These are phyloP conservation scores for Galerina sulciceps DNA, from an alignment of 768 basidiomycete genomes.

Conservation along the genomic window DNA sequence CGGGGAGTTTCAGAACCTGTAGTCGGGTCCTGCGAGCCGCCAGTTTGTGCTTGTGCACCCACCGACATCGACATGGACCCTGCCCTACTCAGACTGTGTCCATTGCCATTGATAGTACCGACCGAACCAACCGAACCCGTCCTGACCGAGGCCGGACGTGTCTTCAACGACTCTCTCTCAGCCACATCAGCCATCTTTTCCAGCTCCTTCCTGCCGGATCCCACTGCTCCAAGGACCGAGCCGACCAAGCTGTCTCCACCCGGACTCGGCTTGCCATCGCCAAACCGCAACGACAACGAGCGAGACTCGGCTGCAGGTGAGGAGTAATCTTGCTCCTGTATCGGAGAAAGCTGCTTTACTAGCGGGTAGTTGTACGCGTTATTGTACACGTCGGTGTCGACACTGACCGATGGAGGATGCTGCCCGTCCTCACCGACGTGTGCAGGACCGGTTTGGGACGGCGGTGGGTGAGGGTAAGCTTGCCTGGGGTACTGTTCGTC, in stretches of 20 bases:
- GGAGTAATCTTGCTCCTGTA: constrained; percentile 65
- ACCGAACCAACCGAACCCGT: constrained; percentile 21
- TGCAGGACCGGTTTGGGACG: neutral
- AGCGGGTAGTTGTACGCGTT: constrained; percentile 40
- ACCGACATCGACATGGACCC: constrained; percentile 20
- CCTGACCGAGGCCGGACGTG: constrained; percentile 12
- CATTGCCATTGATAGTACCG: constrained; percentile 14
- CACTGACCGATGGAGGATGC: constrained; percentile 2
- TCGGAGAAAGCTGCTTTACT: constrained; percentile 65
- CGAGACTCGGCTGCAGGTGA: constrained; percentile 15
- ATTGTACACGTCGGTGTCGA: constrained; percentile 38
- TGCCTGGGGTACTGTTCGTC: constrained; percentile 5
- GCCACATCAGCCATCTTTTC: constrained; percentile 7
- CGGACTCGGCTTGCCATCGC: constrained; percentile 16
- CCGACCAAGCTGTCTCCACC: constrained; percentile 18
- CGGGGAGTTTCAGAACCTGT: constrained; percentile 46
- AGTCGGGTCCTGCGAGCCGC: constrained; percentile 28
- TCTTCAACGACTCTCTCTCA: constrained; percentile 21
- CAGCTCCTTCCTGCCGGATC: constrained; percentile 4
- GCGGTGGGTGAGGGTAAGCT: neutral
- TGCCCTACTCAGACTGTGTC: constrained; percentile 18
- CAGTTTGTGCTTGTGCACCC: neutral
- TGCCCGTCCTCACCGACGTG: too few relatives aligned
- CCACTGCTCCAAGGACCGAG: constrained; percentile 4
- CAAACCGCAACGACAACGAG: constrained; percentile 21